phyloP scores from a whole-genome alignment of 352 stramenopile species.

The Phytopythium litorale region DNA sequence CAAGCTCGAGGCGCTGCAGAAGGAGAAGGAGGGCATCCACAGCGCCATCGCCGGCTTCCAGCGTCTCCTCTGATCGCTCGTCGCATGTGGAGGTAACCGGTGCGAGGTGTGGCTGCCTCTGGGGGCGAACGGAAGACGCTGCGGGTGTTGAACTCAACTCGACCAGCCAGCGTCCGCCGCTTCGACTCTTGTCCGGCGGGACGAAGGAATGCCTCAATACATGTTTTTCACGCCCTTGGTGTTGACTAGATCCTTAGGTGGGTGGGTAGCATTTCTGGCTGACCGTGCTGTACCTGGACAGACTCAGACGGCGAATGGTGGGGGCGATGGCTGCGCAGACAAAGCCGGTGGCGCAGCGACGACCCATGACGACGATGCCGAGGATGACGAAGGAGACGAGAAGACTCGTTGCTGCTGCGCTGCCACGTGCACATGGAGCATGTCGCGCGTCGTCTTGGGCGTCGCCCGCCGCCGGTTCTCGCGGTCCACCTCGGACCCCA shows the following conservation, averaged over 20 bases:
- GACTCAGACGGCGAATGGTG: conserved; percentile 1
- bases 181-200: neutral
- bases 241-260: neutral
- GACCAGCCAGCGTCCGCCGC: neutral
- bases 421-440: conserved; percentile 19
- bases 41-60: conserved; percentile 76
- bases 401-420: neutral
- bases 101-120: neutral
- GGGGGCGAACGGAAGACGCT: neutral
- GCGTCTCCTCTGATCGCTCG: conserved; percentile 49
- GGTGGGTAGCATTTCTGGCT: neutral
- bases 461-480: conserved; percentile 2
- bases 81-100: neutral
- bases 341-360: neutral
- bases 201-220: conserved; percentile 1
- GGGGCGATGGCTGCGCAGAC: neutral
- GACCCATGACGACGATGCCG: neutral
- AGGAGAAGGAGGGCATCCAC: conserved; percentile 78
- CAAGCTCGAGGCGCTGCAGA: conserved; percentile 77
- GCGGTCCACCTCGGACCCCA: conserved; percentile 10
- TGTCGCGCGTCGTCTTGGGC: conserved; percentile 11
- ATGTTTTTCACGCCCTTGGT: neutral
- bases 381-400: neutral
- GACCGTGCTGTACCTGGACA: neutral
- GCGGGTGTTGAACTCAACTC: neutral